These are phyloP conservation scores for Domatiomyces catenatus DNA, from an alignment of 2,329 filamentous ascomycete species.

Conservation along the genomic window DNA sequence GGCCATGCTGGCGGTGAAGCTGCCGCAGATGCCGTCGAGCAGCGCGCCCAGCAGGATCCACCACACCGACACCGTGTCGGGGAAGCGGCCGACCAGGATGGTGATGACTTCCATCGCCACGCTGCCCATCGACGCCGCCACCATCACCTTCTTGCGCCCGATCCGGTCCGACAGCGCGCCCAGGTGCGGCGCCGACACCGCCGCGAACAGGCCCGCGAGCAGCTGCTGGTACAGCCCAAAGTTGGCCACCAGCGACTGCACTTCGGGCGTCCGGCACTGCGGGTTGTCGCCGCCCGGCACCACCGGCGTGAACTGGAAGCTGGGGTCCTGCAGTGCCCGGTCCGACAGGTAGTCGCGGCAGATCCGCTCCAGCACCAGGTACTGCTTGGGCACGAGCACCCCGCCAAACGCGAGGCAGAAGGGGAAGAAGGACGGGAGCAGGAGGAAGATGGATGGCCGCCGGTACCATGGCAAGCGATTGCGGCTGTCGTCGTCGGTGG, in stretches of 20 bases:
- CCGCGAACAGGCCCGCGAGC: slow-evolving; percentile 60
- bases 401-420: slow-evolving; percentile 79
- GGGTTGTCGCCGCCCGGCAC: slow-evolving; percentile 54
- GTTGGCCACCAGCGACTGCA: slow-evolving; percentile 60
- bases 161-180: slow-evolving; percentile 76
- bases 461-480: slow-evolving; percentile 32
- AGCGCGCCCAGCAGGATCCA: slow-evolving; percentile 63
- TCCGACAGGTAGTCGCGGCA: slow-evolving; percentile 72
- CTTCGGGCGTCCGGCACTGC: slow-evolving; percentile 64
- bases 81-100: slow-evolving; percentile 61
- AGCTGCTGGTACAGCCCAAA: slow-evolving; percentile 67
- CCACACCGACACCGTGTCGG: slow-evolving; percentile 57
- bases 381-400: slow-evolving; percentile 70
- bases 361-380: slow-evolving; percentile 68
- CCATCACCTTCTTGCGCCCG: slow-evolving; percentile 61
- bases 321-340: slow-evolving; percentile 41
- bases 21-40: slow-evolving; percentile 72
- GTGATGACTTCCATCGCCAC: slow-evolving; percentile 60
- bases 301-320: slow-evolving; percentile 47
- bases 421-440: slow-evolving; percentile 63
- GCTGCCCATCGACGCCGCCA: slow-evolving; percentile 58
- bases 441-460: slow-evolving; percentile 56
- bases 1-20: slow-evolving; percentile 69
- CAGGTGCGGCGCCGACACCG: slow-evolving; percentile 65
- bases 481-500: slow-evolving; percentile 19